Evolutionary conservation across 1,139 yeast genomes (phyloP), one percentile per base, ranked within the genome.

Genomic region (Hemisphaericaspora subhashii): DNA sequence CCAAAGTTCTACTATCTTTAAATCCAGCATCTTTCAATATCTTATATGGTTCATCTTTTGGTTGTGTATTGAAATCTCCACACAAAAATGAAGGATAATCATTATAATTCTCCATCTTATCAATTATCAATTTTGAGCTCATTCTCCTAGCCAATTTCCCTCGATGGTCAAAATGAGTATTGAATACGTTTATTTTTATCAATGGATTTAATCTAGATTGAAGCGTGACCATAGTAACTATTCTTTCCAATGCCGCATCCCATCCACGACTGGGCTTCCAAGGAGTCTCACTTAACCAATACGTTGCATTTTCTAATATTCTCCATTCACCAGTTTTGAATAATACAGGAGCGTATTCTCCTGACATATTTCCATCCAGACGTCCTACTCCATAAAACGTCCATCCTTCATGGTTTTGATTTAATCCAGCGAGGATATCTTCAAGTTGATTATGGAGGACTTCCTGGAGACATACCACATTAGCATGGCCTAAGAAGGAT

Each of bases 11-110:
- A 37, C 58, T 53, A 48, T 76, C 81, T 31, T 60, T 55, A 38
- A 70, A 60, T 8, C 68, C 68, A 31, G 52, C 53, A 18, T 57
- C 46, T 3, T 63, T 53, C 27, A 78, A 57, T 3, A 70, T 60
- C 33, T 61, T 56, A 49, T 76, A 75, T 0, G 80, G 78, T 34
- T 66, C 74, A 45, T 76, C 81, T 2, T 58, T 54, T 3, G 81
- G 81, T 42, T 73, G 72, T 12, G 81, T 74, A 49, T 79, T 79
- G 56, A 79, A 74, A 54, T 79, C 84, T 5, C 81, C 81, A 40
- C 64, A 68, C 45, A 60, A 51, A 50, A 70, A 63, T 15, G 73
- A 64, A 3, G 77, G 74, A 51, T 66, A 66, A 5, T 50, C 50
- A 42, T 71, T 72, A 43, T 63, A 58, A 30, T 63, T 59, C 31